phyloP scores from a whole-genome alignment of 2,329 filamentous ascomycete genomes.

The Xenosphaeropsis pyriputrescens region DNA sequence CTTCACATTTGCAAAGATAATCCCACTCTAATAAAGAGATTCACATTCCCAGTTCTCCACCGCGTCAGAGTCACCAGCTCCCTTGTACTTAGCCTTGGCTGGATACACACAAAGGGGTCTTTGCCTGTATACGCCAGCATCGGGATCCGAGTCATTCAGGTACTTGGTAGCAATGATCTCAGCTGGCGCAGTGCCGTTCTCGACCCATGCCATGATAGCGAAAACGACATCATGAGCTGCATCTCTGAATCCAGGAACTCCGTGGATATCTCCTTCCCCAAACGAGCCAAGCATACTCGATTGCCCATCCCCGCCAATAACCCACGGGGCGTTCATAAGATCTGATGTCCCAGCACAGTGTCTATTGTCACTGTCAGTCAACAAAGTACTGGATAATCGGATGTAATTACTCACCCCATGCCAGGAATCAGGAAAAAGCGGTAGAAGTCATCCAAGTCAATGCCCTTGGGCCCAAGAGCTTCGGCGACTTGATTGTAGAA shows the following conservation, averaged over 20 bases:
- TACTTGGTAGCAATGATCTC: constrained; percentile 26
- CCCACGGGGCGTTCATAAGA: constrained; percentile 1
- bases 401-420: constrained; percentile 17
- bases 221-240: constrained; percentile 24
- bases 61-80: background rate
- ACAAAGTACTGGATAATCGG: background rate
- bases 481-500: constrained; percentile 9
- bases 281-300: background rate
- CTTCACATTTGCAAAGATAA: no score
- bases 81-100: background rate
- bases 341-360: background rate
- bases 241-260: background rate
- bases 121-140: background rate
- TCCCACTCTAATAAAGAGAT: background rate
- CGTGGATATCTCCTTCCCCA: background rate
- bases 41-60: background rate
- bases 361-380: background rate
- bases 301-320: constrained; percentile 1
- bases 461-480: constrained; percentile 21
- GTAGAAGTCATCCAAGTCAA: constrained; percentile 26
- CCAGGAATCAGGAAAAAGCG: constrained; percentile 36
- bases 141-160: background rate
- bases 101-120: background rate
- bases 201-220: constrained; percentile 30
- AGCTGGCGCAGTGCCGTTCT: constrained; percentile 23